Evolutionary conservation across 2,329 filamentous ascomycete genomes (phyloP).

Genomic region (Trichophyton equinum): DNA sequence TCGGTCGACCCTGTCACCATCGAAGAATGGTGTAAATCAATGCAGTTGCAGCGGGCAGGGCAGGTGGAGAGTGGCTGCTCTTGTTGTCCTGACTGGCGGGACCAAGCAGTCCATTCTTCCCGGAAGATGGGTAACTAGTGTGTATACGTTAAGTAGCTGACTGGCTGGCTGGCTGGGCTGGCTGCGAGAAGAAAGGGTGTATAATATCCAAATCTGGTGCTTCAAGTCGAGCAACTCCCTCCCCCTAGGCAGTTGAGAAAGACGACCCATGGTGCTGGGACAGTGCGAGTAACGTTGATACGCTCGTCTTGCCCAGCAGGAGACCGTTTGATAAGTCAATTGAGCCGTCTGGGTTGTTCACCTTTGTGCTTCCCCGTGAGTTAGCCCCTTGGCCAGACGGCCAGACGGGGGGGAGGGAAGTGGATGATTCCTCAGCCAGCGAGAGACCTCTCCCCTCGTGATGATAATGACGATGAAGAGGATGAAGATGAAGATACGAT

Average conservation of each 20-base stretch:
- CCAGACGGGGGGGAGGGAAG: no score
- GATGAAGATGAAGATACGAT: background rate
- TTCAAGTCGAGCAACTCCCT: background rate
- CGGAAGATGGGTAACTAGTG: no score
- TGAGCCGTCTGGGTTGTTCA: background rate
- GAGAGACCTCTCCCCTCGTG: no score
- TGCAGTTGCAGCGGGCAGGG: background rate
- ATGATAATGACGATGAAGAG: no score
- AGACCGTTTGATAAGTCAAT: background rate
- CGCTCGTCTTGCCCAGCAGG: background rate
- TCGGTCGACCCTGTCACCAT: background rate
- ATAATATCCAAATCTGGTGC: slow-evolving; percentile 2
- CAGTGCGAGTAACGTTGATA: background rate
- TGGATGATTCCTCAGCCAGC: background rate
- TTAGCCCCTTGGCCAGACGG: background rate
- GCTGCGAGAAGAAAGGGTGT: background rate
- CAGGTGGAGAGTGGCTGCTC: background rate
- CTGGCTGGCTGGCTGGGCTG: no score
- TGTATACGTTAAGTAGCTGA: background rate
- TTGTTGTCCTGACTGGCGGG: background rate
- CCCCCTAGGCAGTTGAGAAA: background rate
- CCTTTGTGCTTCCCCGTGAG: background rate
- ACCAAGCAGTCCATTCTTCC: background rate
- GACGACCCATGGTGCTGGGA: background rate
- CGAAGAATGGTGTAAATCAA: background rate